A percentile compares a stretch with the other conserved stretches of the same genome.
phyloP scores from a whole-genome alignment of 805 yeast species.

The Wickerhamomyces rabaulensis region DNA sequence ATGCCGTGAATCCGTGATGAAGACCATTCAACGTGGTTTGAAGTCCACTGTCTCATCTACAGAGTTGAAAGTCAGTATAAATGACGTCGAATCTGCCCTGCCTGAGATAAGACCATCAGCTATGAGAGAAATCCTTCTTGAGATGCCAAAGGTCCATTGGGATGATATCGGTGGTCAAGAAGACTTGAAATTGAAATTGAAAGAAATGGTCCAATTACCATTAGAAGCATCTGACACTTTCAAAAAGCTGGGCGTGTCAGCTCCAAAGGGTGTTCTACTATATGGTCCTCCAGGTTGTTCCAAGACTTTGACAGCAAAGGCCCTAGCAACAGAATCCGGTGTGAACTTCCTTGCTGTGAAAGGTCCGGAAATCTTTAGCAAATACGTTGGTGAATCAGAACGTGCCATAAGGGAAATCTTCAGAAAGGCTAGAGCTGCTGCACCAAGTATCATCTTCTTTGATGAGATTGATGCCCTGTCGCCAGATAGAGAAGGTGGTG shows the following conservation, averaged over 20 bases:
- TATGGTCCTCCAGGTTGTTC: slow-evolving; percentile 99
- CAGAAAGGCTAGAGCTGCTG: slow-evolving; percentile 88
- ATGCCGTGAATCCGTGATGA: slow-evolving; percentile 83
- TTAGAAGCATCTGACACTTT: slow-evolving; percentile 77
- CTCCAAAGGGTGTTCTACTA: slow-evolving; percentile 89
- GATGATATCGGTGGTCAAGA: slow-evolving; percentile 94
- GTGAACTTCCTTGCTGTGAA: slow-evolving; percentile 90
- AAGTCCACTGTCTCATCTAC: slow-evolving; percentile 21
- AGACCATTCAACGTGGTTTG: slow-evolving; percentile 64
- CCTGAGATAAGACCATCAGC: slow-evolving; percentile 90
- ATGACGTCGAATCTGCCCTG: slow-evolving; percentile 68
- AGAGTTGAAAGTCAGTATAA: slow-evolving; percentile 40
- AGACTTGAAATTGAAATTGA: slow-evolving; percentile 69
- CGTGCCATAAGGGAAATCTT: slow-evolving; percentile 90
- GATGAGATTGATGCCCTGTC: slow-evolving; percentile 96
- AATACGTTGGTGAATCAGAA: slow-evolving; percentile 95
- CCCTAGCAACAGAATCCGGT: slow-evolving; percentile 93
- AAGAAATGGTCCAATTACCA: slow-evolving; percentile 91
- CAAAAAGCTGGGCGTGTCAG: slow-evolving; percentile 67
- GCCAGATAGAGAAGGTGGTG: slow-evolving; percentile 56
- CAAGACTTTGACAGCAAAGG: slow-evolving; percentile 91
- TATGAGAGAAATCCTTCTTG: slow-evolving; percentile 91
- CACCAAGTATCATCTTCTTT: slow-evolving; percentile 90
- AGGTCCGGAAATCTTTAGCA: slow-evolving; percentile 94
- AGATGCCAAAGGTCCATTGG: slow-evolving; percentile 93